Evolutionary conservation across 768 basidiomycete genomes (phyloP).

Genomic region (Naganishia randhawae): DNA sequence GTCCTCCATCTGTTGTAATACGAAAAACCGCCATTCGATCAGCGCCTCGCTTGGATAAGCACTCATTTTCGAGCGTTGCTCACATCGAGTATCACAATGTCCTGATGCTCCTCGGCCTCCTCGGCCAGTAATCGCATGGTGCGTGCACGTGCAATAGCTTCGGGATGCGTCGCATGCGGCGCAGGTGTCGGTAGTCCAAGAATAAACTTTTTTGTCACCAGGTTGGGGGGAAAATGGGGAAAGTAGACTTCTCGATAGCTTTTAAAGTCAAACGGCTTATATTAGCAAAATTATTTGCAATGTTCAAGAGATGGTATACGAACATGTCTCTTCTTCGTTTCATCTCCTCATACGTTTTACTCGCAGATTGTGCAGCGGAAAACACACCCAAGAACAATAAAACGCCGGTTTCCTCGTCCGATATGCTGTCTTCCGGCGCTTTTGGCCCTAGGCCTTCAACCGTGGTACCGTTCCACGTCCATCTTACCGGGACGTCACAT

Average conservation of each 20-base stretch:
- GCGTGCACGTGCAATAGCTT: conserved; percentile 34
- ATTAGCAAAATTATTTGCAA: too few relatives aligned
- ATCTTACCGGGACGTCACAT: conserved; percentile 43
- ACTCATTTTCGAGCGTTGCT: conserved; percentile 13
- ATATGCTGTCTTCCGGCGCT: conserved; percentile 24
- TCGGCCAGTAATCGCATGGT: conserved; percentile 34
- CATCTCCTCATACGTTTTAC: conserved; percentile 33
- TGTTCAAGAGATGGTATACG: conserved; percentile 29
- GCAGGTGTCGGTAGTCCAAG: conserved; percentile 45
- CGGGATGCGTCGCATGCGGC: conserved; percentile 38
- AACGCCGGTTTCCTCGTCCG: conserved; percentile 38
- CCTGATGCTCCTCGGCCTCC: conserved; percentile 44
- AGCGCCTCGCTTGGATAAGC: neutral
- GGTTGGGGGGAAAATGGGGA: conserved; percentile 46
- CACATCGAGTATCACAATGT: conserved; percentile 49
- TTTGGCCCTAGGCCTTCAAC: conserved; percentile 11
- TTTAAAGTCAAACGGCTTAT: too few relatives aligned
- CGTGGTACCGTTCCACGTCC: conserved; percentile 26
- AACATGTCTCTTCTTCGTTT: conserved; percentile 45
- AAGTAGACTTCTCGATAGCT: conserved; percentile 38
- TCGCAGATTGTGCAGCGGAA: conserved; percentile 34
- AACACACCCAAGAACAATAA: conserved; percentile 51
- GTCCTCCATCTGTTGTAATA: conserved; percentile 42
- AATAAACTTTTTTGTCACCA: conserved; percentile 51
- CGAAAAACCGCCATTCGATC: neutral